A percentile compares a stretch with the other conserved stretches of the same genome.
These are phyloP conservation scores for Pythium angustatum DNA, from an alignment of 352 stramenopile genomes.

Conservation along the genomic window DNA sequence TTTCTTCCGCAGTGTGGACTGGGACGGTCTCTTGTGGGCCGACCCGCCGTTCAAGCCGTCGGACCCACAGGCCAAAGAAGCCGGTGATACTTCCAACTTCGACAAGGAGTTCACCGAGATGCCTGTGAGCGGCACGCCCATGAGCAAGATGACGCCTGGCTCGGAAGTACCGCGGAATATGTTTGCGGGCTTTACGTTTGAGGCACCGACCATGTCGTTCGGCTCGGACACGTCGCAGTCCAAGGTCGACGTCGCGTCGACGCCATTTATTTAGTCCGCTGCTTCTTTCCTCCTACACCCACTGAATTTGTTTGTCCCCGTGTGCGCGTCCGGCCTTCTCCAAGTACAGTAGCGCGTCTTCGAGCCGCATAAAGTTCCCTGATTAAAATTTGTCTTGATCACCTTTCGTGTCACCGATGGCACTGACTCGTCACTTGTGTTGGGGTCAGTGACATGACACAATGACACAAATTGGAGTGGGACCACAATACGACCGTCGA, in stretches of 20 bases:
- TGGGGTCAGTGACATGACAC: not conserved
- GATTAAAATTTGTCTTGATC: constrained; percentile 17
- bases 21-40: constrained; percentile 82
- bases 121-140: constrained; percentile 74
- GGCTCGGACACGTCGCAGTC: constrained; percentile 87
- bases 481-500: no score
- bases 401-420: not conserved
- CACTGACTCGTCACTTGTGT: not conserved
- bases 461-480: constrained; percentile 1
- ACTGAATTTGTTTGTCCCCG: not conserved
- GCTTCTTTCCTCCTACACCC: not conserved
- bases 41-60: constrained; percentile 88
- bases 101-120: constrained; percentile 90
- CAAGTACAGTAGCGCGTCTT: no score
- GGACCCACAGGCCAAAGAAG: constrained; percentile 81
- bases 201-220: constrained; percentile 79
- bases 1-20: constrained; percentile 88
- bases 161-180: constrained; percentile 74
- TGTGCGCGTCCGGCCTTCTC: not conserved
- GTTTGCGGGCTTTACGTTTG: constrained; percentile 89
- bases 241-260: constrained; percentile 82
- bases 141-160: constrained; percentile 67
- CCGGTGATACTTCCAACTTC: constrained; percentile 89
- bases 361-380: constrained; percentile 8
- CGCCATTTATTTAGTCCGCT: constrained; percentile 82